Base-by-base conservation (phyloP, 495 filamentous ascomycete genomes). In the Daldinia caldariorum region DNA sequence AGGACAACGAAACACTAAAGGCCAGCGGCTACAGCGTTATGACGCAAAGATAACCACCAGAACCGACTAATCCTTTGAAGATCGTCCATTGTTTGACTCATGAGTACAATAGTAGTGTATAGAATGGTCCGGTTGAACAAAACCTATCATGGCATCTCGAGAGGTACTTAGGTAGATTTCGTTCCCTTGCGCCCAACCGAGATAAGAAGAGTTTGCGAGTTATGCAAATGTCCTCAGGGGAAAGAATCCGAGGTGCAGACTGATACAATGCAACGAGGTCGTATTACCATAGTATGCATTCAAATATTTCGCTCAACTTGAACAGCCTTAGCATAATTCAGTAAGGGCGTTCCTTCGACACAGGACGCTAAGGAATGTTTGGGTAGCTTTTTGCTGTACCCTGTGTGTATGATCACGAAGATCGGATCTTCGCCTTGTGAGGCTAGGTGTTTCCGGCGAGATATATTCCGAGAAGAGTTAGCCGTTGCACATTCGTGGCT, bases 201-300 rank as follows among this genome's bases (percentile, higher is more conserved):
- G 12, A 49, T 47, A 62, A 45, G 45, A 62, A 45, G 45, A 58
- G 58, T 61, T 56, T 61, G 58, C 41, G 13, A 58, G 20, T 51
- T 53, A 68, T 68, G 58, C 51, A 68, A 58, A 62, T 35, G 39
- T 51, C 31, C 54, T 54, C 16, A 61, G 32, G 61, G 45, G 50
- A 56, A 56, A 56, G 31, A 32, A 56, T 54, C 37, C 38, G 61
- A 59, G 43, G 63, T 58, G 59, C 53, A 63, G 16, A 4, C 53
- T 13, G 10, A 68, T 68, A 43, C 41, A 31, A 51, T 20, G 12
- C 39, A 10, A 9, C 22, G 20, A 47, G 29, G 54, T 57, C 45
- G 31, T 57, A 35, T 47, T n/a, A 20, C 45, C 53, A 56, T 56
- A 35, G 34, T 35, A 26, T 3, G 26, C 26, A 26, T 3, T 26